Evolutionary conservation across 495 filamentous ascomycete species (phyloP), one percentile per base, ranked within the genome.

Genomic region (Viridothelium virens): DNA sequence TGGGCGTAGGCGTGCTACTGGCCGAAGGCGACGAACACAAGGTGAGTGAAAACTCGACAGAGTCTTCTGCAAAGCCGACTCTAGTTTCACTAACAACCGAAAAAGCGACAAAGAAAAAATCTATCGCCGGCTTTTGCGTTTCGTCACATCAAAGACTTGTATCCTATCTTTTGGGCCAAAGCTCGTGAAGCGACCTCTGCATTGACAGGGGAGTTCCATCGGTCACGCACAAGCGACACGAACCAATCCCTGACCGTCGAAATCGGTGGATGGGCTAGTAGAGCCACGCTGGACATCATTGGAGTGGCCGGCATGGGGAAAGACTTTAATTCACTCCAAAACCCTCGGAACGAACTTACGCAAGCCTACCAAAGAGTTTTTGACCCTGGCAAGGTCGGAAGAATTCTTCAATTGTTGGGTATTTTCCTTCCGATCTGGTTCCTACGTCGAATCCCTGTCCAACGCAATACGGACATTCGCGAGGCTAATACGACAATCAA

Each of bases 21-120:
- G 88, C 90, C 1, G 92, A 97, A 75, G 92, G 92, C 31, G 88
- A 92, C 12, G 90, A 90, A 67, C 91, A 96, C 72, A 91, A 87
- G 79, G 79, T 71, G 44, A 14, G 48, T 38, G 14, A 50, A 3
- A 12, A 41, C 38, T 25, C 25, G 2, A 7, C 38, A 38, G 2
- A 34, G n/a, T 62, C 33, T 14, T 31, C 48, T 61, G 31, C 31
- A 59, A n/a, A 7, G 41, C 14, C 7, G 41, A 7, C n/a, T 59
- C 3, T 14, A 34, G 31, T 25, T 61, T 44, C 5, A 31, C 64
- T 69, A 25, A 25, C 36, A 7, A 36, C 41, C 2, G 63, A 38
- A 61, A 37, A 61, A 72, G 62, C 36, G 81, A 56, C 91, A 96
- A 80, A 82, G 92, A 12, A 90, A 86, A 70, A 86, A 87, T 62